Percentiles rank a stretch among this genome's conserved stretches.
These are phyloP conservation scores for Backusella sp. DNA, from an alignment of 192 early-diverging fungal species.

Conservation along the genomic window DNA sequence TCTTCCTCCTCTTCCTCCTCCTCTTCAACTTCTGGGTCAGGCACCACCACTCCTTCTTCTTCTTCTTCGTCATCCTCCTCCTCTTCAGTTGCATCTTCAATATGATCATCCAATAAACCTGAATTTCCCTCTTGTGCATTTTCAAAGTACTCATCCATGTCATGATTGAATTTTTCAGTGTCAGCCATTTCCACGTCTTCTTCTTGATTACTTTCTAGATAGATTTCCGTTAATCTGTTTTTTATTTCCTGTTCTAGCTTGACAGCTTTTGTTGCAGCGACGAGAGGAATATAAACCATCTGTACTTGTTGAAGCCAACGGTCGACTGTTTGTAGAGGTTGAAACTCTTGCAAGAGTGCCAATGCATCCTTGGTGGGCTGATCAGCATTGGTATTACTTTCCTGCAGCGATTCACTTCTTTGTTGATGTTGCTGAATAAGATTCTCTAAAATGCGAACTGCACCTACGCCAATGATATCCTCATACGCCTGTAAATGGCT, in stretches of 20 bases:
- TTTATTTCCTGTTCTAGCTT: slow-evolving; percentile 58
- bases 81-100: background rate
- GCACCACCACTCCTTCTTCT: background rate
- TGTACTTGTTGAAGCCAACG: slow-evolving; percentile 88
- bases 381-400: slow-evolving; percentile 50
- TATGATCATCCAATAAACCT: background rate
- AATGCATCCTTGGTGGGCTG: slow-evolving; percentile 42
- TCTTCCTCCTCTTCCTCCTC: slow-evolving; percentile 1
- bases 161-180: slow-evolving; percentile 36
- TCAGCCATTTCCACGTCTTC: slow-evolving; percentile 42
- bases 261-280: slow-evolving; percentile 35
- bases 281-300: slow-evolving; percentile 63
- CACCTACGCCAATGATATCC: slow-evolving; percentile 58
- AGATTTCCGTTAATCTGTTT: slow-evolving; percentile 69
- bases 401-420: slow-evolving; percentile 34
- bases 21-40: background rate
- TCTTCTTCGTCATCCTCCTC: background rate
- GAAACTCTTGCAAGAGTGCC: slow-evolving; percentile 63
- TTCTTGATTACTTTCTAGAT: slow-evolving; percentile 47
- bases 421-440: slow-evolving; percentile 31
- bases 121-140: background rate
- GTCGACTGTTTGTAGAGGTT: slow-evolving; percentile 65
- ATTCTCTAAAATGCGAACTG: slow-evolving; percentile 51
- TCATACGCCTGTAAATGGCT: slow-evolving; percentile 60
- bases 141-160: slow-evolving; percentile 25